Evolutionary conservation across 495 filamentous ascomycete species (phyloP), one percentile per base, ranked within the genome.

Genomic region (Patellaria atrata): DNA sequence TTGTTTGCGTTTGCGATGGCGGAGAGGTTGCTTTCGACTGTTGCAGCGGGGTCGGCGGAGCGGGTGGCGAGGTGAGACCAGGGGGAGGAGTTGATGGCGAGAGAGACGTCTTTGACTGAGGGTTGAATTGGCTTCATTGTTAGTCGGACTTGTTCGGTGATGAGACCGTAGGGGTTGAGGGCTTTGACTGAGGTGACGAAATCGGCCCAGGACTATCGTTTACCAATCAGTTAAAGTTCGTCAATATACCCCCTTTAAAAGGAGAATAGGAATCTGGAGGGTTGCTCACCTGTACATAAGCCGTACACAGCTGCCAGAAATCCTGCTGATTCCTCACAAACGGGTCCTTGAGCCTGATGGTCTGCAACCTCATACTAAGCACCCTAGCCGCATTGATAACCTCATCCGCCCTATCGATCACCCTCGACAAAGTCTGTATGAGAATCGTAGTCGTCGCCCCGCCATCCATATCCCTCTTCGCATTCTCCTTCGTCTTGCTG

Each of bases 251-350:
- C 16, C 8, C 10, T 8, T 15, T 9, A 8, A 9, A 8, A 9
- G 28, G 8, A 8, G 10, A 31, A 8, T 8, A 10, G 10, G 9
- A 43, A 2, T 7, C 20, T 21, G 20, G 13, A n/a, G 12, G 3
- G 22, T 8, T 11, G 7, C 42, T 30, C 33, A 63, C 62, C 40
- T 73, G 63, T 53, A 87, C 71, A 47, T 85, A 91, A 26, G 59
- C 57, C 52, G 75, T 80, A 63, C 78, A 85, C 17, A 82, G 64
- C 37, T 71, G 71, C 84, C 84, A 94, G 54, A 92, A 89, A 29
- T 75, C 69, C 15, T 68, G 64, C 42, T 84, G 76, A 22, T 76
- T 82, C 19, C 83, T 69, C 30, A 80, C 67, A 11, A 64, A 63
- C 6, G 77, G 80, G 40, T 93, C 83, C 45, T 83, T 84, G 17